phyloP scores from a whole-genome alignment of 805 yeast genomes.

The Spathaspora boniae region DNA sequence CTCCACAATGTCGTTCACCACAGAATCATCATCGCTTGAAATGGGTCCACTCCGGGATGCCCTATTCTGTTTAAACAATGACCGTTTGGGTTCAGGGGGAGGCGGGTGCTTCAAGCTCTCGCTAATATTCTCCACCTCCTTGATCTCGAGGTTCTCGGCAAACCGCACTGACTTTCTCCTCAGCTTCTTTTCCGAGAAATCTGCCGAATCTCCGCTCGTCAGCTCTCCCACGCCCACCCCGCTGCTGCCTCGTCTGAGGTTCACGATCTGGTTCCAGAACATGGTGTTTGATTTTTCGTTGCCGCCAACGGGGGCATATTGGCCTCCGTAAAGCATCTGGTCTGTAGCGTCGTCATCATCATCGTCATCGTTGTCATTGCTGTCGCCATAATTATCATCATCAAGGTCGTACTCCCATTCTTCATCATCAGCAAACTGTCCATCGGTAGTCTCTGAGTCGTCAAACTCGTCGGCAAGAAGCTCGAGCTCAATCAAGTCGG shows the following conservation, averaged over 20 bases:
- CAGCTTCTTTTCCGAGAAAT: not conserved
- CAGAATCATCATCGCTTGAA: not conserved
- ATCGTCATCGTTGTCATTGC: conserved; percentile 31
- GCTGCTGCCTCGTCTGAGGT: conserved; percentile 18
- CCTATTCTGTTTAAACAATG: conserved; percentile 14
- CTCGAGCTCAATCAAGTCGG: conserved; percentile 52
- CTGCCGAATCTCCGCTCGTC: not conserved
- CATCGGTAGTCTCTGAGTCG: conserved; percentile 22
- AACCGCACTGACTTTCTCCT: conserved; percentile 53
- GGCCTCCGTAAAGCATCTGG: conserved; percentile 18
- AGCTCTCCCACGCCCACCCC: not conserved
- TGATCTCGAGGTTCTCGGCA: conserved; percentile 50
- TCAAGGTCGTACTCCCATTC: conserved; percentile 38
- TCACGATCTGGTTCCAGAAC: conserved; percentile 40
- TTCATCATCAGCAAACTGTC: conserved; percentile 27
- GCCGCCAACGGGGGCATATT: conserved; percentile 3
- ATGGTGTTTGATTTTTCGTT: conserved; percentile 15
- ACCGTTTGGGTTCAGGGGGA: conserved; percentile 2
- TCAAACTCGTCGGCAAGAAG: conserved; percentile 48
- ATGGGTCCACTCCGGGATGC: conserved; percentile 5
- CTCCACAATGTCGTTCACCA: not conserved
- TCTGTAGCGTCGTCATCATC: conserved; percentile 35
- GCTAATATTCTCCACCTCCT: conserved; percentile 58
- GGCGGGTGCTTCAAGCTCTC: conserved; percentile 34
- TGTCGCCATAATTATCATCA: conserved; percentile 23